Percentiles rank a stretch among this genome's conserved stretches.
These are phyloP conservation scores for Lanmaoa pseudosensibilis DNA, from an alignment of 768 basidiomycete species.

Conservation along the genomic window DNA sequence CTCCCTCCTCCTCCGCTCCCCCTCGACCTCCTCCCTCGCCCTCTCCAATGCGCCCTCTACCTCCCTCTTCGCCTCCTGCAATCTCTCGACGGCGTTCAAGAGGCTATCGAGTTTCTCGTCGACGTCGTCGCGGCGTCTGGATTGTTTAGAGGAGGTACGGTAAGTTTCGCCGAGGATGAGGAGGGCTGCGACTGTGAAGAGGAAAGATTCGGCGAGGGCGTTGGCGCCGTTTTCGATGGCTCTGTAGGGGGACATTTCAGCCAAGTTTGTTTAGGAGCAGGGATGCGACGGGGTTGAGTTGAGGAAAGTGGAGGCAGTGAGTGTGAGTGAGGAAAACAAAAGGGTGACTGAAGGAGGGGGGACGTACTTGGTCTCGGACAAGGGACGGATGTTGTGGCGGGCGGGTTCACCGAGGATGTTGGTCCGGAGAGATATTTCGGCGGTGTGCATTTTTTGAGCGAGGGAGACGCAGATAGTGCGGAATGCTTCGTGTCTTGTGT, in stretches of 20 bases:
- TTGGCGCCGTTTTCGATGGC: constrained; percentile 89
- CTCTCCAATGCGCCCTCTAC: constrained; percentile 44
- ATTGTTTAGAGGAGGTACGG: constrained; percentile 67
- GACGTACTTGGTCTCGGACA: constrained; percentile 71
- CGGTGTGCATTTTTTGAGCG: constrained; percentile 75
- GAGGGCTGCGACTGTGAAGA: constrained; percentile 72
- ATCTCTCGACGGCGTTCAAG: constrained; percentile 42
- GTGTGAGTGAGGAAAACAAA: no score
- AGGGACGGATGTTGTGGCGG: constrained; percentile 62
- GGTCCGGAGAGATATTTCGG: constrained; percentile 70
- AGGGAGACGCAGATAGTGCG: constrained; percentile 68
- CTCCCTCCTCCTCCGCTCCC: constrained; percentile 46
- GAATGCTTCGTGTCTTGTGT: constrained; percentile 66
- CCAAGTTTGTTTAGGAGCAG: no score
- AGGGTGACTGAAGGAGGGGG: neutral
- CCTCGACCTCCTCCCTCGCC: constrained; percentile 44
- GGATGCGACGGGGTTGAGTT: no score
- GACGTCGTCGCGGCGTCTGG: constrained; percentile 69
- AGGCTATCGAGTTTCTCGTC: constrained; percentile 71
- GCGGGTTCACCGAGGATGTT: constrained; percentile 77
- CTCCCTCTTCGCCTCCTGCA: constrained; percentile 43
- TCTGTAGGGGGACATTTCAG: constrained; percentile 32
- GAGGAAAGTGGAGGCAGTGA: no score
- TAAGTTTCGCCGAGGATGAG: constrained; percentile 78
- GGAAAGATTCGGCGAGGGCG: constrained; percentile 79